Evolutionary conservation across 139 green algal species (phyloP), one percentile per base, ranked within the genome.

Genomic region (Chlorella sp.): DNA sequence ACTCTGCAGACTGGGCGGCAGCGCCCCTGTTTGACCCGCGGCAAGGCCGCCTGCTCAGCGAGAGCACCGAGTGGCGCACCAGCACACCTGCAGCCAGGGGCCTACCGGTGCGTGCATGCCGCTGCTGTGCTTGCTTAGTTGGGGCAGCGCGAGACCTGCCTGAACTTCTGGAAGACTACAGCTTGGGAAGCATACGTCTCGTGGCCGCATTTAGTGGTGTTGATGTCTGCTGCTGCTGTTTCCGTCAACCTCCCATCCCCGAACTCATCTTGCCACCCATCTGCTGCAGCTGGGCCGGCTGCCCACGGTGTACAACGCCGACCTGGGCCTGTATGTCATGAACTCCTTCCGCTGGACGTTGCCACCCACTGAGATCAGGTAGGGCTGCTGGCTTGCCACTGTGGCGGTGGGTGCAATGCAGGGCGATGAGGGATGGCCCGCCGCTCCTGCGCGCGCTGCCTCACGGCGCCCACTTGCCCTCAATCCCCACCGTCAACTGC

Each of bases 291-390:
- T 89, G 86, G 91, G 91, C 75, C 87, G 93, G 16, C 89, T 97
- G 51, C 89, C 94, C 21, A 93, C 92, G 2, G 25, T 38, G 0
- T 97, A 89, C 88, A 97, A 97, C 69, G 92, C 90, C 0, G 94
- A 97, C 86, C 86, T 97, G 3, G 94, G 94, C 3, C 86, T 97
- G 30, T 97, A 86, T 70, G 71, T 97, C n/a, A 65, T 94, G 26
- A 93, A 91, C 83, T 85, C 56, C 71, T 92, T 93, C 84, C 74
- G 86, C 0, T 97, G 93, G 93, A 92, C 90, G 68, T 36, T 95
- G 36, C 83, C 91, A 0, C 38, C 85, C 38, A 71, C 80, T 12
- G 63, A 89, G 25, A 83, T 97, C 15, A 84, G 78, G 71, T 69
- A 9, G 44, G 44, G 44, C 44, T 51, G 44, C 6, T 51, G n/a